Conservation (phyloP, 495 filamentous ascomycete species). For the Hyaloscypha variabilis region DNA sequence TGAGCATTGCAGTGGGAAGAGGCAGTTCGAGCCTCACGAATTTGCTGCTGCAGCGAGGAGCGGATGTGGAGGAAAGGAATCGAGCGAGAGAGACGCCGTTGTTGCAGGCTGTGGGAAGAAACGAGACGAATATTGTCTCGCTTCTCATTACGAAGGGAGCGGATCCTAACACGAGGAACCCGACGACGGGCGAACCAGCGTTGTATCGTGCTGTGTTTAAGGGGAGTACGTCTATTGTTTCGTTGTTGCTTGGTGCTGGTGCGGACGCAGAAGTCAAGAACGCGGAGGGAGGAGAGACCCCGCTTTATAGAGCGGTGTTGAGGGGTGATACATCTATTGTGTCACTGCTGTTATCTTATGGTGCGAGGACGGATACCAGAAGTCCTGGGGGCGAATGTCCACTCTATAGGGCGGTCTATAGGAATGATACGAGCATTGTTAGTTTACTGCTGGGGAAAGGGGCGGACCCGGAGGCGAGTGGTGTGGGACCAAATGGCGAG, state of each 20-base stretch:
- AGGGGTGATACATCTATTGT: not conserved
- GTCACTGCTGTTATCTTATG: slow-evolving; percentile 4
- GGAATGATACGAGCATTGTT: not conserved
- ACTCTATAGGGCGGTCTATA: slow-evolving; percentile 3
- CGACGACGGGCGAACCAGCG: not conserved
- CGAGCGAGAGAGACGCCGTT: slow-evolving; percentile 4
- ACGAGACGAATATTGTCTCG: not conserved
- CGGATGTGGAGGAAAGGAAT: slow-evolving; percentile 12
- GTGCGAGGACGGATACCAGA: slow-evolving; percentile 3
- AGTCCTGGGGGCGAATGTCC: slow-evolving; percentile 1
- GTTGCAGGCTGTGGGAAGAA: not conserved
- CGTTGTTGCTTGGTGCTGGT: slow-evolving; percentile 2
- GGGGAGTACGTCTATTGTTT: not conserved
- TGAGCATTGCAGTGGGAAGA: slow-evolving; percentile 3
- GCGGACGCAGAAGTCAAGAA: slow-evolving; percentile 5
- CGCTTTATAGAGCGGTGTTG: slow-evolving; percentile 9
- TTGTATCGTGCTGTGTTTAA: slow-evolving; percentile 7
- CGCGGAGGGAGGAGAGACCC: slow-evolving; percentile 6
- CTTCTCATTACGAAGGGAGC: slow-evolving; percentile 11
- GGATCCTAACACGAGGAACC: not conserved
- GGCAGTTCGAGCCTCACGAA: slow-evolving; percentile 5
- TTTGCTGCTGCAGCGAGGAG: slow-evolving; percentile 8
- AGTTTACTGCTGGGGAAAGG: slow-evolving; percentile 3
- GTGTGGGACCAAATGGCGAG: slow-evolving; percentile 2
- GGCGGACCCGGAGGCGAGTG: slow-evolving; percentile 1